Evolutionary conservation across 345 rosid species (phyloP), one percentile per base, ranked within the genome.

Genomic region (Toxicodendron radicans): DNA sequence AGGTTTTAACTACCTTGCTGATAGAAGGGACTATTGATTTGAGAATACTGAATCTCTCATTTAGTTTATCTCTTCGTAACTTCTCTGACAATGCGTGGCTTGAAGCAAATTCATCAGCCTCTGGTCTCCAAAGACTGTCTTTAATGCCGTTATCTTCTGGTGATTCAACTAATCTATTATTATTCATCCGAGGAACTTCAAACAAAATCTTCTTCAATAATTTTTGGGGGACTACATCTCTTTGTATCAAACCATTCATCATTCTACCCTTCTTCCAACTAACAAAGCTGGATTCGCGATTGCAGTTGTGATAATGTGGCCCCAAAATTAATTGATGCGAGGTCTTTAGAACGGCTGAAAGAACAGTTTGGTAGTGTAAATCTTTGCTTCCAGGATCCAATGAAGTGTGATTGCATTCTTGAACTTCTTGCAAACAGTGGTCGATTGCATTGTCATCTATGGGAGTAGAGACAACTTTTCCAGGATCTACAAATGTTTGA

Each of bases 151-250:
- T 79, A 30, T 79, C 85, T 61, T 83, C 84, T 0, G 83, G 76
- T 20, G 82, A 79, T n/a, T 84, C 79, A 7, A 82, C 66, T 79
- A 77, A 69, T 61, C 73, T 77, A 46, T 67, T 63, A 20, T 81
- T 72, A 75, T 87, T 80, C 92, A 88, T 86, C 61, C 45, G 79
- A 56, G 98, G 98, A 79, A 93, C 87, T 58, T 90, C 93, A 11
- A 84, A 84, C 62, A 95, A 72, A 68, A 93, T 74, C 86, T 87
- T 91, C 91, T 96, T 96, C 71, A 93, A 54, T 35, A 96, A 17
- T 24, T 75, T 83, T 78, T 96, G 99, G 1, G 88, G 63, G 27
- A 66, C 72, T 63, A 49, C 82, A 45, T 68, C 67, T 71, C 75
- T 79, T 52, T 61, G 20, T 69, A 68, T 79, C 51, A 51, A 64